Base-by-base conservation (phyloP, 805 yeast genomes). In the Yarrowia sp. region DNA sequence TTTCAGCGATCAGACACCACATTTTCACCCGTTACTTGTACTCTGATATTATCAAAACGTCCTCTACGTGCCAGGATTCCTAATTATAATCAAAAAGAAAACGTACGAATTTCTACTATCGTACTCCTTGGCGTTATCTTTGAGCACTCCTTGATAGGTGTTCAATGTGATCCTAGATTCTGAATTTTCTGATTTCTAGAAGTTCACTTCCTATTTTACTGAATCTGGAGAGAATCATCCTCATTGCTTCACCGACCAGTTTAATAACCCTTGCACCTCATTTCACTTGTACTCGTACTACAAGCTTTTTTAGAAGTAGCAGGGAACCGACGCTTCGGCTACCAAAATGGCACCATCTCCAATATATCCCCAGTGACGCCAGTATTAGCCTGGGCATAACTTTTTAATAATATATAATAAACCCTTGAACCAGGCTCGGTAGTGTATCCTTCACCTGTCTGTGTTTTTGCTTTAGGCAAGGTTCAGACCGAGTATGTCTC, bases 111-210 rank as follows among this genome's bases (percentile, higher is more conserved):
- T n/a, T n/a, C n/a, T 21, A 64, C 14, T 51, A 52, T 14, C n/a
- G n/a, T 49, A 49, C 56, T 49, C 56, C 6, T 19, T 49, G 8
- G 67, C 71, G 30, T 69, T 74, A 14, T 64, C 74, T 17, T 62
- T 88, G n/a, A 92, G 93, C 5, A 82, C 90, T 0, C 81, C 85
- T 1, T 70, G 78, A 0, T 86, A 86, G 70, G 72, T 77, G 9
- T 76, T 87, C 4, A 77, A 77, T 3, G 83, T 86, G 7, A 72
- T 85, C 51, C 72, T 87, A 17, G 92, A 87, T 70, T 87, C 91
- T 1, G 92, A 91, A 1, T 86, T 90, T 0, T 81, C 88, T 0
- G 91, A 87, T 72, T 72, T 86, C 48, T 86, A 89, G 88, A 82
- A 86, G 33, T 77, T 66, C 52, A 33, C 69, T 8, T 61, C 64